Conservation (phyloP, 192 early-diverging fungal species). For the Backusella tuberculispora region DNA sequence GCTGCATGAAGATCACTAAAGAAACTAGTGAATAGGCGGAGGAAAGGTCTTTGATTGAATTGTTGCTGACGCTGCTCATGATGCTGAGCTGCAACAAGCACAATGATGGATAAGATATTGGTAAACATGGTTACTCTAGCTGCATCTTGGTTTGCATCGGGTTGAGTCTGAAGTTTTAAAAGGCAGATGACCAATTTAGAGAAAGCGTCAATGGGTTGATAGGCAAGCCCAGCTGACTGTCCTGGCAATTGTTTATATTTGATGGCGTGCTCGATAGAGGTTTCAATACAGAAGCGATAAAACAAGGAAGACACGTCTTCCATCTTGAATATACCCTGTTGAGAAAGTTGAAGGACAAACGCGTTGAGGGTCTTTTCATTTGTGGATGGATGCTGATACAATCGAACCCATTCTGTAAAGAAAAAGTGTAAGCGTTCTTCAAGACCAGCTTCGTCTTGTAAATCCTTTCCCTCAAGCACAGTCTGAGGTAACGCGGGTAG, state of each 20-base stretch:
- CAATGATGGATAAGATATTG: conserved; percentile 86
- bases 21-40: conserved; percentile 85
- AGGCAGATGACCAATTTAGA: conserved; percentile 85
- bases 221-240: conserved; percentile 61
- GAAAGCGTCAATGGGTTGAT: conserved; percentile 92
- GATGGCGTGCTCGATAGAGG: conserved; percentile 76
- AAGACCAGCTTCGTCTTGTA: conserved; percentile 68
- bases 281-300: conserved; percentile 88
- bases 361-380: conserved; percentile 68
- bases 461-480: conserved; percentile 60
- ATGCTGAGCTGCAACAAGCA: conserved; percentile 80
- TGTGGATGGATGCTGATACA: conserved; percentile 72
- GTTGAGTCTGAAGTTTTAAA: conserved; percentile 75
- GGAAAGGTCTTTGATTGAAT: conserved; percentile 92
- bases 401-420: conserved; percentile 85
- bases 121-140: conserved; percentile 71
- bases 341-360: conserved; percentile 56
- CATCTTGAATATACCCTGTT: conserved; percentile 63
- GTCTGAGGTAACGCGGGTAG: conserved; percentile 58
- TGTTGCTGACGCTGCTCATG: conserved; percentile 79
- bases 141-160: conserved; percentile 42
- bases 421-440: conserved; percentile 63
- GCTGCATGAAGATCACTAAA: conserved; percentile 77
- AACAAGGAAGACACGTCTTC: conserved; percentile 84
- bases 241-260: conserved; percentile 53